Conservation (phyloP, 768 basidiomycete species). For the Boletus rubropictus region DNA sequence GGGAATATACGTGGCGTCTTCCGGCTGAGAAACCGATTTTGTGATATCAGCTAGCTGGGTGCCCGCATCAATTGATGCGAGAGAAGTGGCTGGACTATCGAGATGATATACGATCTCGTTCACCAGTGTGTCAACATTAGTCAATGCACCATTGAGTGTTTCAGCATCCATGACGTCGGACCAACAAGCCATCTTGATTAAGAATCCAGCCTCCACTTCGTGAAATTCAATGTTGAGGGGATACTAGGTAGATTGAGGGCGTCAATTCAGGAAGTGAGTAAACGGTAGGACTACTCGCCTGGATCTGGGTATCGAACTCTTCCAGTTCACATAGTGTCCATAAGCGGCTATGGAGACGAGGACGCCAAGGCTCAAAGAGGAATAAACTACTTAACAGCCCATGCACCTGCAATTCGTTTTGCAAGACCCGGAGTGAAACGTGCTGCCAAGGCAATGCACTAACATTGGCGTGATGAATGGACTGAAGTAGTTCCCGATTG, state of each 20-base stretch:
- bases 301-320: conserved; percentile 19
- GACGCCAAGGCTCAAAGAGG: conserved; percentile 35
- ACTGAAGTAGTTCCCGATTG: conserved; percentile 33
- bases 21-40: not conserved
- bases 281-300: conserved; percentile 24
- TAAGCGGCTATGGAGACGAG: not conserved
- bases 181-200: conserved; percentile 34
- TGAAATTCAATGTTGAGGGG: conserved; percentile 40
- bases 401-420: conserved; percentile 28
- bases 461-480: conserved; percentile 36
- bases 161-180: conserved; percentile 25
- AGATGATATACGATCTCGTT: conserved; percentile 17
- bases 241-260: conserved; percentile 30
- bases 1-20: conserved; percentile 2
- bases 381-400: conserved; percentile 41
- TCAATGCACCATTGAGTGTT: conserved; percentile 16
- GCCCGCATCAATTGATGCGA: not conserved
- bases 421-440: conserved; percentile 39
- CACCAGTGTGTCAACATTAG: conserved; percentile 19
- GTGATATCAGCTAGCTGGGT: not conserved
- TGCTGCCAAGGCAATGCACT: conserved; percentile 41
- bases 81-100: conserved; percentile 9
- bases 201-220: conserved; percentile 28
- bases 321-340: conserved; percentile 22
- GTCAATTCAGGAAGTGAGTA: not conserved